phyloP scores from a whole-genome alignment of 2,329 filamentous ascomycete genomes.

The Trichoderma pleuroti region DNA sequence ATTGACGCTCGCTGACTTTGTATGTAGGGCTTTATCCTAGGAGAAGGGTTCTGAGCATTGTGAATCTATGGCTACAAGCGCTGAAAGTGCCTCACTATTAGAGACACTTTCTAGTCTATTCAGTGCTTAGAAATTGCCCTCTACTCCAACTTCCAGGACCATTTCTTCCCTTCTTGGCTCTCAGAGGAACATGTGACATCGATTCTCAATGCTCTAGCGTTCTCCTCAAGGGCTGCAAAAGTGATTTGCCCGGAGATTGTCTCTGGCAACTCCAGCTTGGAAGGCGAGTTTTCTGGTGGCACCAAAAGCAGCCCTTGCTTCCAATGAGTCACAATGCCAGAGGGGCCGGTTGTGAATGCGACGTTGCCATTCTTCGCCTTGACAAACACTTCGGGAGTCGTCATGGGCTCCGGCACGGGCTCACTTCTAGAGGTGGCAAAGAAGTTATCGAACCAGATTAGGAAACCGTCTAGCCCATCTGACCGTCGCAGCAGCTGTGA shows the following conservation, averaged over 20 bases:
- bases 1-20: background rate
- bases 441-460: conserved; percentile 93
- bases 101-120: conserved; percentile 3
- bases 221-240: conserved; percentile 66
- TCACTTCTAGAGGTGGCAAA: conserved; percentile 64
- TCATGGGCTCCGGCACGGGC: conserved; percentile 46
- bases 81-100: conserved; percentile 69
- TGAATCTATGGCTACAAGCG: conserved; percentile 81
- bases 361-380: conserved; percentile 57
- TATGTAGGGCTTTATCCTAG: conserved; percentile 74
- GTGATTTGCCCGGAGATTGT: conserved; percentile 64
- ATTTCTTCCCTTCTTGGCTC: conserved; percentile 37
- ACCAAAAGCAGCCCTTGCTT: conserved; percentile 75
- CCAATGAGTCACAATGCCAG: conserved; percentile 80
- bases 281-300: conserved; percentile 51
- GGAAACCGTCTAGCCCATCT: conserved; percentile 76
- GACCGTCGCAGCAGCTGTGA: conserved; percentile 59
- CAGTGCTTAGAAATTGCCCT: background rate
- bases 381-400: conserved; percentile 61
- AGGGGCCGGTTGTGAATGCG: conserved; percentile 86
- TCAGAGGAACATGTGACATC: conserved; percentile 58
- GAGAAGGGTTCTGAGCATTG: conserved; percentile 85
- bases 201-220: conserved; percentile 66
- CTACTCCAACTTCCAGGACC: conserved; percentile 51
- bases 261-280: conserved; percentile 50